phyloP scores from a whole-genome alignment of 2,329 filamentous ascomycete genomes.

The Aureobasidium lini region DNA sequence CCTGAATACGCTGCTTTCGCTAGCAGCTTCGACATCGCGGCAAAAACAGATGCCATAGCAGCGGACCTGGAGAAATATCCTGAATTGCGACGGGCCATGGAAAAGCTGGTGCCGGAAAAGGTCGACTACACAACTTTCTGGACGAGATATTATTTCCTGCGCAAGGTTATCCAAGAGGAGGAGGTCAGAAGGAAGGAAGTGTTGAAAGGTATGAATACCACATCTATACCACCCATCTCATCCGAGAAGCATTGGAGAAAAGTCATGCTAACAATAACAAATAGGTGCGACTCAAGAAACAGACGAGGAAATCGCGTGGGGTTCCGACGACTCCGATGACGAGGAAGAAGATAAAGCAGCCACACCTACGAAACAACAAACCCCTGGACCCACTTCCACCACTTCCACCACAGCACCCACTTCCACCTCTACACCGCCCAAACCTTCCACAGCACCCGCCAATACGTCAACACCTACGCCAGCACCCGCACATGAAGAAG shows the following conservation, averaged over 20 bases:
- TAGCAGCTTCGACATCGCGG: slow-evolving; percentile 67
- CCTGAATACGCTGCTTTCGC: slow-evolving; percentile 65
- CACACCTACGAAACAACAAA: slow-evolving; percentile 19
- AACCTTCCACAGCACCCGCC: slow-evolving; percentile 19
- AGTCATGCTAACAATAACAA: background rate
- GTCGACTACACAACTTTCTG: slow-evolving; percentile 90
- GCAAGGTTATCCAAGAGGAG: slow-evolving; percentile 87
- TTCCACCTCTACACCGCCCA: slow-evolving; percentile 1
- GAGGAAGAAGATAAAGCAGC: slow-evolving; percentile 27
- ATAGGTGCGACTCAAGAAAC: slow-evolving; percentile 62
- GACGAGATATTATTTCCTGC: slow-evolving; percentile 90
- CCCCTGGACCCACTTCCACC: slow-evolving; percentile 11
- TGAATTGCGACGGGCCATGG: slow-evolving; percentile 83
- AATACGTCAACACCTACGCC: slow-evolving; percentile 53
- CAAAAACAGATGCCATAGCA: slow-evolving; percentile 77
- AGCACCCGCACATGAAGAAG: slow-evolving; percentile 64
- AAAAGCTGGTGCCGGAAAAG: slow-evolving; percentile 85
- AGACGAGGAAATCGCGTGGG: slow-evolving; percentile 61
- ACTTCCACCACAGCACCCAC: slow-evolving; percentile 10
- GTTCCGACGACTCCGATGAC: slow-evolving; percentile 67
- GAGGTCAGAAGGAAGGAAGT: slow-evolving; percentile 83
- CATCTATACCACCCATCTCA: too few relatives aligned
- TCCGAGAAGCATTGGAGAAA: too few relatives aligned
- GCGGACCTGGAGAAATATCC: slow-evolving; percentile 77
- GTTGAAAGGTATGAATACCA: slow-evolving; percentile 63